Evolutionary conservation across 2,329 filamentous ascomycete genomes (phyloP), one percentile per base, ranked within the genome.

Genomic region (Cladosporium oxysporum): DNA sequence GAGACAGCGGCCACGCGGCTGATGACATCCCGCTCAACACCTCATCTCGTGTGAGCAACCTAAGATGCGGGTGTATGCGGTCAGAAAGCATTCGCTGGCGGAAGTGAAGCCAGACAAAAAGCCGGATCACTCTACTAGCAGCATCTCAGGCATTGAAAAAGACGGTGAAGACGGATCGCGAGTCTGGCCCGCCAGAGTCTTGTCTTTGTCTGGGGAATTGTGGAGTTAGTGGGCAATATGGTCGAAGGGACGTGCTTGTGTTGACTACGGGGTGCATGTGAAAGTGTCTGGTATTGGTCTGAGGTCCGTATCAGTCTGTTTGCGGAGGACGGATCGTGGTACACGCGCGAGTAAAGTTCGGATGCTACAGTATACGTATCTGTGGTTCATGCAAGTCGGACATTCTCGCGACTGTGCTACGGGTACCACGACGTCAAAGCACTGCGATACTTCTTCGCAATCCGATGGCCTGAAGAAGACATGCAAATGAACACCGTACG

Each of bases 381-480:
- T 37, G 31, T 26, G 53, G 53, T 58, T 37, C 55, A 58, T 58
- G 55, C 55, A 58, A 23, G 55, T 41, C 55, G 55, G 55, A 28
- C 14, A 11, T 58, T 33, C 21, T 58, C 55, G 55, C 33, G 33
- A 26, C 33, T 41, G 55, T 58, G 55, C 18, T 41, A 41, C 55
- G 11, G 33, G 23, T 55, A 21, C 28, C 18, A 33, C 28, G 29
- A 29, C 5, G 28, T 18, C 52, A 23, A 47, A 47, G 41, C n/a
- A 26, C 49, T 29, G 28, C 23, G 23, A 52, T 6, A 26, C 49
- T 52, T 52, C 49, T 29, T 52, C 41, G 41, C 11, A 31, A 55
- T 55, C 52, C 31, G 28, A 55, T 55, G 52, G 52, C 52, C 52
- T 55, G 55, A 58, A 58, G 55, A 58, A 58, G 55, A 41, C 18